Evolutionary conservation across 2,329 filamentous ascomycete species (phyloP).

Genomic region (Fusarium armeniacum): DNA sequence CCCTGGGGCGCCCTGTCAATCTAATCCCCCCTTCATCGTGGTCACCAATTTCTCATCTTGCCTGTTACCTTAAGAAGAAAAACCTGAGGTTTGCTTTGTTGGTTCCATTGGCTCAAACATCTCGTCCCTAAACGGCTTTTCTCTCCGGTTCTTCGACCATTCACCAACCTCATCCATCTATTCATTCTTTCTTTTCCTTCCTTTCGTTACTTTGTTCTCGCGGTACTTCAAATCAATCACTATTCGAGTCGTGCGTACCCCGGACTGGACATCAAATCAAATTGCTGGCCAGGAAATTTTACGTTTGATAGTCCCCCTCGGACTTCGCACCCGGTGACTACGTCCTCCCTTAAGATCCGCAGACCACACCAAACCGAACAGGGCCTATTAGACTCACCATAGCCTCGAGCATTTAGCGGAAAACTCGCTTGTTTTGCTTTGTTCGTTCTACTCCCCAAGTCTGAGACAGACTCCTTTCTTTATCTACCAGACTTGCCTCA

Average conservation of each 20-base stretch:
- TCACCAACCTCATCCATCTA: constrained; percentile 37
- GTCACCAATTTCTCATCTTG: constrained; percentile 49
- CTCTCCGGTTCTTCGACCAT: constrained; percentile 33
- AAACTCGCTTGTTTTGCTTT: constrained; percentile 41
- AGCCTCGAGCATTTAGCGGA: constrained; percentile 28
- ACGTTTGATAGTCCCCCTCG: constrained; percentile 25
- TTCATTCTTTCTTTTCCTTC: constrained; percentile 32
- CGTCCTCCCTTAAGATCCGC: constrained; percentile 47
- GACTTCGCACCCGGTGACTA: constrained; percentile 29
- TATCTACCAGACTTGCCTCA: constrained; percentile 39
- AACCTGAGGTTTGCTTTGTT: constrained; percentile 35
- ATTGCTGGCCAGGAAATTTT: constrained; percentile 40
- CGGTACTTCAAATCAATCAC: constrained; percentile 3
- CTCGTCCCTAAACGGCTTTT: constrained; percentile 32
- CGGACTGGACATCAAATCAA: constrained; percentile 43
- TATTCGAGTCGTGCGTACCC: constrained; percentile 24
- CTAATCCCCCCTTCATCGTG: constrained; percentile 50
- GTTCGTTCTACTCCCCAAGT: constrained; percentile 42
- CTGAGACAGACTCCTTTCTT: constrained; percentile 50
- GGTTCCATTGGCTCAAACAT: constrained; percentile 33
- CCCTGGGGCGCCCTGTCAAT: constrained; percentile 42
- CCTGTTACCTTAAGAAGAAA: constrained; percentile 29
- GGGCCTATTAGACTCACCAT: constrained; percentile 30
- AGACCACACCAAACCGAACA: constrained; percentile 30
- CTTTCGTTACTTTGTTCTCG: constrained; percentile 31